A percentile compares a stretch with the other conserved stretches of the same genome.
Conservation (phyloP, 768 basidiomycete species). For the Naematelia aurantialba region DNA sequence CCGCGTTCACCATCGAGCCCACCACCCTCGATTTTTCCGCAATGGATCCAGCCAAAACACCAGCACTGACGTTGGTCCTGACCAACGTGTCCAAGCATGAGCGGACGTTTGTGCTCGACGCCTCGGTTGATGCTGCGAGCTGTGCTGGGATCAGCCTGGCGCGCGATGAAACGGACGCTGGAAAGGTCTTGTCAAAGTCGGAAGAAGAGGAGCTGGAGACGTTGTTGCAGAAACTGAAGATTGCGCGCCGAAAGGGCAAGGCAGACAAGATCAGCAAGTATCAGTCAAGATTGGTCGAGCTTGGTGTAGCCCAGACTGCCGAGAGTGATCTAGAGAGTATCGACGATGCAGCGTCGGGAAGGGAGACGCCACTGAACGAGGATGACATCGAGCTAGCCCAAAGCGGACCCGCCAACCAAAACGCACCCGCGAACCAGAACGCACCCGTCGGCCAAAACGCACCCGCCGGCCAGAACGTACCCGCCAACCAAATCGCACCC, state of each 20-base stretch:
- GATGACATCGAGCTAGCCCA: background rate
- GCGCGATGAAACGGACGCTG: constrained; percentile 33
- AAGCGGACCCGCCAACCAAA: too few species aligned
- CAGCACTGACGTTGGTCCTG: constrained; percentile 24
- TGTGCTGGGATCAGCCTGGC: constrained; percentile 25
- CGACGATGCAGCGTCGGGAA: background rate
- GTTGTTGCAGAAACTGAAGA: constrained; percentile 48
- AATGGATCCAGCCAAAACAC: background rate
- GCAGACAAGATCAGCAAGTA: constrained; percentile 46
- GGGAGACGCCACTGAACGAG: background rate
- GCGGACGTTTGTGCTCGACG: constrained; percentile 37
- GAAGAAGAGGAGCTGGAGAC: constrained; percentile 47
- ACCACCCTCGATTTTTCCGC: constrained; percentile 33
- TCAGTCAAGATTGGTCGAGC: constrained; percentile 33
- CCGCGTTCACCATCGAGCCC: constrained; percentile 40
- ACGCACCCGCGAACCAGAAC: too few species aligned
- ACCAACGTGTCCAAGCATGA: constrained; percentile 45
- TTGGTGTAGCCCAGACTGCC: constrained; percentile 32
- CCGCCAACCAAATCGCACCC: too few species aligned
- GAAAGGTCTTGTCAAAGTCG: constrained; percentile 33
- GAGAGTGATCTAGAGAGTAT: constrained; percentile 7
- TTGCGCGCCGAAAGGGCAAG: constrained; percentile 44
- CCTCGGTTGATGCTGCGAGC: background rate
- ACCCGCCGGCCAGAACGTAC: too few species aligned
- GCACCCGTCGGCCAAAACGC: too few species aligned